These are phyloP conservation scores for Theileria equi DNA, from an alignment of 169 alveolate species.

Conservation along the genomic window DNA sequence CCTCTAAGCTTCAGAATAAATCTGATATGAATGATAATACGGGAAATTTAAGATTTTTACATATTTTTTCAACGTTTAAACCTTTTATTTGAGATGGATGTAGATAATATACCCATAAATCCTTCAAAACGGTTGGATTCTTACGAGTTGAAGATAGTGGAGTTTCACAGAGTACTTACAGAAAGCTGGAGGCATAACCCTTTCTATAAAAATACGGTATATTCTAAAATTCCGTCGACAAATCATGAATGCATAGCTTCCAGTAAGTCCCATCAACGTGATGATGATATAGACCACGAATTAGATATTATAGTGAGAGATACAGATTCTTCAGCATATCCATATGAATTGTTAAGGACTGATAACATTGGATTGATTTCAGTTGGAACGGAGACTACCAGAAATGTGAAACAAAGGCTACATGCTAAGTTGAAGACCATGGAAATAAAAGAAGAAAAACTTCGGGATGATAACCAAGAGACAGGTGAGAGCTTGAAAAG, in stretches of 20 bases:
- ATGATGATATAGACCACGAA: constrained; percentile 31
- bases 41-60: no score
- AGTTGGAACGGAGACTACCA: not conserved
- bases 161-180: constrained; percentile 30
- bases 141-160: constrained; percentile 38
- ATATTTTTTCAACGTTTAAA: not conserved
- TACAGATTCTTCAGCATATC: constrained; percentile 20
- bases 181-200: constrained; percentile 40
- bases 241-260: not conserved
- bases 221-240: constrained; percentile 18
- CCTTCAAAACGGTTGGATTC: constrained; percentile 37
- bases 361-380: constrained; percentile 7
- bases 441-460: constrained; percentile 32
- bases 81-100: not conserved
- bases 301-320: constrained; percentile 6
- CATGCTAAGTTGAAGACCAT: constrained; percentile 12
- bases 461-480: constrained; percentile 11
- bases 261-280: not conserved
- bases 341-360: constrained; percentile 42
- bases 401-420: constrained; percentile 1
- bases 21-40: no score
- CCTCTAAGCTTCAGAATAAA: no score
- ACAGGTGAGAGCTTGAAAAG: not conserved
- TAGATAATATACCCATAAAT: constrained; percentile 30
- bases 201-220: not conserved